These are phyloP conservation scores for Coemansia sp. DNA, from an alignment of 192 early-diverging fungal genomes.

Conservation along the genomic window DNA sequence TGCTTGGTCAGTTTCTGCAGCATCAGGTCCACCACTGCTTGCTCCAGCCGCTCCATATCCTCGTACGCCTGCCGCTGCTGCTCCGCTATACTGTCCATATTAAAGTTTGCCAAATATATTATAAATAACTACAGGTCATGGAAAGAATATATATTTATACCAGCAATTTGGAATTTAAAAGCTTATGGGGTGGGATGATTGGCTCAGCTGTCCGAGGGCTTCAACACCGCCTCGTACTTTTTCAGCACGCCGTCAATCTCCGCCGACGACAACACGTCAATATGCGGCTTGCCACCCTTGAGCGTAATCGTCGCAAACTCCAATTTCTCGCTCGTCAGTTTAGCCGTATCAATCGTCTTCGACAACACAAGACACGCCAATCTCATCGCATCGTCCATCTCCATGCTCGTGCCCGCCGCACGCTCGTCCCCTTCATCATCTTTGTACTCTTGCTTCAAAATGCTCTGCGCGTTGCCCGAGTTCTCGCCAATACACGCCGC, in stretches of 20 bases:
- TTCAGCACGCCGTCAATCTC: slow-evolving; percentile 48
- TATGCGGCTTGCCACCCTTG: slow-evolving; percentile 35
- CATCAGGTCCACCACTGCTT: slow-evolving; percentile 80
- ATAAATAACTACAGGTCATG: background rate
- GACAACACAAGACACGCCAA: slow-evolving; percentile 91
- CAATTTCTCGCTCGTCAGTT: slow-evolving; percentile 89
- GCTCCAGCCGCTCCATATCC: slow-evolving; percentile 90
- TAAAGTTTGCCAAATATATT: background rate
- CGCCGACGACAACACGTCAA: slow-evolving; percentile 34
- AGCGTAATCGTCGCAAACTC: slow-evolving; percentile 83
- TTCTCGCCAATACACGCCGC: slow-evolving; percentile 98
- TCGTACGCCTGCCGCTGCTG: slow-evolving; percentile 77
- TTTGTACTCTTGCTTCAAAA: slow-evolving; percentile 97
- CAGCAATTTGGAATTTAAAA: background rate
- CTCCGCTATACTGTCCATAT: slow-evolving; percentile 68
- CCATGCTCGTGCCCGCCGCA: slow-evolving; percentile 28
- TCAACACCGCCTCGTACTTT: slow-evolving; percentile 40
- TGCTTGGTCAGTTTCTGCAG: slow-evolving; percentile 75
- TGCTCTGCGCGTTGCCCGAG: slow-evolving; percentile 83
- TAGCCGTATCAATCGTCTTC: slow-evolving; percentile 96
- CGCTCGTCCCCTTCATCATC: slow-evolving; percentile 52
- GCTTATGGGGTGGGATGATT: slow-evolving; percentile 3
- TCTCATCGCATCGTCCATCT: slow-evolving; percentile 85
- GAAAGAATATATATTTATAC: slow-evolving; percentile 2
- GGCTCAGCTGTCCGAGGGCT: slow-evolving; percentile 32